Evolutionary conservation across 495 filamentous ascomycete genomes (phyloP).

Genomic region (Annulohypoxylon bovei): DNA sequence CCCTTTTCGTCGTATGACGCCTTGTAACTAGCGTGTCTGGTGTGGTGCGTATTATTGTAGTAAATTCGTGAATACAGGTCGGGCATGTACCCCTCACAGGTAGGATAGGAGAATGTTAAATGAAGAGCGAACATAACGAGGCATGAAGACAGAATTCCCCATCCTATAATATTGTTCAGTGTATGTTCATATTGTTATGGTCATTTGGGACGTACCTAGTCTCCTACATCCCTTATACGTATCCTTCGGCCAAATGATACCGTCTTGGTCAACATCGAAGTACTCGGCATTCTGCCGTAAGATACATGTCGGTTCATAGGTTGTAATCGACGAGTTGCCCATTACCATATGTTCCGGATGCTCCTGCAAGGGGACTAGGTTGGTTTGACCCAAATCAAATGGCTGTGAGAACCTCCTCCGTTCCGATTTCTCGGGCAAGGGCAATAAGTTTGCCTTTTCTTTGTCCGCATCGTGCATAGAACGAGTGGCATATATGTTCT

Average conservation of each 20-base stretch:
- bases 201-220: constrained; percentile 4
- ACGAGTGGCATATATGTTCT: background rate
- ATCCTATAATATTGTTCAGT: constrained; percentile 1
- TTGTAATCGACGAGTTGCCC: background rate
- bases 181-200: background rate
- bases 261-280: constrained; percentile 14
- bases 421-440: background rate
- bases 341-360: background rate
- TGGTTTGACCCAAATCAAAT: background rate
- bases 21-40: background rate
- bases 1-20: background rate
- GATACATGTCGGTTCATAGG: background rate
- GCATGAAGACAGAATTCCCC: constrained; percentile 7
- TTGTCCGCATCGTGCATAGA: background rate
- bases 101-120: constrained; percentile 8
- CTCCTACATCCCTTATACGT: constrained; percentile 14
- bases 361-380: background rate
- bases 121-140: constrained; percentile 5
- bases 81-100: background rate
- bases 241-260: constrained; percentile 17
- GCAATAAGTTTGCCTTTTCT: background rate
- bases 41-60: background rate
- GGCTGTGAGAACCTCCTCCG: background rate
- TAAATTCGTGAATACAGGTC: constrained; percentile 4
- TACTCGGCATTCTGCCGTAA: constrained; percentile 11